Base-by-base conservation (phyloP, 2,329 filamentous ascomycete genomes). In the Aspergillus phoenicis region DNA sequence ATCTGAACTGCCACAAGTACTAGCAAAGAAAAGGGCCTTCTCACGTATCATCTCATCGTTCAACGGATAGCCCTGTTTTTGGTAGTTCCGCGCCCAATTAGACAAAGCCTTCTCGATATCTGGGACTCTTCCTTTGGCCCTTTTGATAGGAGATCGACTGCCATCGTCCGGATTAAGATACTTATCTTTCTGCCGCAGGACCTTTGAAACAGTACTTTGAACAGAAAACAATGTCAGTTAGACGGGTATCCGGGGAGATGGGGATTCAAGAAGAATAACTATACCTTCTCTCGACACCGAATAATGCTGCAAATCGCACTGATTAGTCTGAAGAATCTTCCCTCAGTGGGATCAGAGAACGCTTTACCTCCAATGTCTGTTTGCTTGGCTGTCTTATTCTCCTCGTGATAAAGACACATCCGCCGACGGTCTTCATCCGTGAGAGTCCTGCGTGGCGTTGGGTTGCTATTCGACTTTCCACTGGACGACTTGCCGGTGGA, bases 251-350 rank as follows among this genome's bases (percentile, higher is more conserved):
- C 8, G 33, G 38, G 24, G 45, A 56, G 43, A 22, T 52, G 36
- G 26, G 52, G 49, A 22, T 28, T 51, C 53, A 13, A 11, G 13
- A 36, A 36, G 58, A 59, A 54, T 56, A 41, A 60, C 65, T 64
- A 64, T 88, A 98, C 95, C 95, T 98, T 89, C 95, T 84, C 80
- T 99, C 95, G 56, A 99, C 95, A 38, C 93, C 94, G 79, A 99
- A 99, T 74, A 93, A 88, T 61, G 89, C 90, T 91, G 68, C 36
- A 39, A 58, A 45, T 28, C 26, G 38, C 10, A 45, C 47, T 24
- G 22, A 57, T 73, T 57, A 76, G 67, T 57, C 57, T 13, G 39
- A 53, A 26, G 13, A 36, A 22, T 8, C 51, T 15, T 45, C 17
- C 17, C 20, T 28, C 38, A 43, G 39, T 39, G 28, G 52, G 56